Percentiles rank a stretch among this genome's conserved stretches.
Evolutionary conservation across 2,329 filamentous ascomycete species (phyloP).

Genomic region (Sarocladiaceae sp.): DNA sequence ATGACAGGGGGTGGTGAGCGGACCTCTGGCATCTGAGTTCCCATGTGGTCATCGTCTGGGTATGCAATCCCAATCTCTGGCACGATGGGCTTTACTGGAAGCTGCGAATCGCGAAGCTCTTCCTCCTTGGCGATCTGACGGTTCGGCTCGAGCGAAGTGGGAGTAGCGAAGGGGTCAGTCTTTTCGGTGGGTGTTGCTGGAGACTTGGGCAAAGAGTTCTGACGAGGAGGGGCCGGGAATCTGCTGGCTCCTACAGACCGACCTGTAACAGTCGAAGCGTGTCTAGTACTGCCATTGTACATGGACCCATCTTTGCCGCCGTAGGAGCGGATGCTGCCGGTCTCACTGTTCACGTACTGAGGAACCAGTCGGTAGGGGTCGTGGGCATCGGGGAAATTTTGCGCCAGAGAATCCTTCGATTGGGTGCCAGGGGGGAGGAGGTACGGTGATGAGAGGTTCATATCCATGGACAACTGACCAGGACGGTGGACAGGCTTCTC

Average conservation of each 20-base stretch:
- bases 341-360: slow-evolving; percentile 54
- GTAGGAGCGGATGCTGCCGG: slow-evolving; percentile 51
- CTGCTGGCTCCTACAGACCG: slow-evolving; percentile 21
- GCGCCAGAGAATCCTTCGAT: slow-evolving; percentile 81
- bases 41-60: slow-evolving; percentile 15
- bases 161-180: slow-evolving; percentile 31
- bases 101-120: slow-evolving; percentile 21
- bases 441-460: slow-evolving; percentile 80
- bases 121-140: slow-evolving; percentile 4
- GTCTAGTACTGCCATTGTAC: slow-evolving; percentile 26
- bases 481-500: slow-evolving; percentile 48
- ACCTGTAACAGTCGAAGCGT: slow-evolving; percentile 23
- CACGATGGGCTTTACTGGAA: slow-evolving; percentile 29
- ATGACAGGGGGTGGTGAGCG: slow-evolving; percentile 25
- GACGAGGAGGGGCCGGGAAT: slow-evolving; percentile 23
- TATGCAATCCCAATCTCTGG: slow-evolving; percentile 34
- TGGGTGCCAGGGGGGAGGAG: slow-evolving; percentile 81
- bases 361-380: slow-evolving; percentile 75
- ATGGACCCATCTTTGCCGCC: slow-evolving; percentile 34
- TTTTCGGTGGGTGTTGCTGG: slow-evolving; percentile 28
- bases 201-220: slow-evolving; percentile 42
- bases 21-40: slow-evolving; percentile 23
- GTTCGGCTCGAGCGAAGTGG: slow-evolving; percentile 24
- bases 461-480: slow-evolving; percentile 63
- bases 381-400: slow-evolving; percentile 62